phyloP scores from a whole-genome alignment of 768 basidiomycete species.

The Rhodosporidiobolus odoratus region DNA sequence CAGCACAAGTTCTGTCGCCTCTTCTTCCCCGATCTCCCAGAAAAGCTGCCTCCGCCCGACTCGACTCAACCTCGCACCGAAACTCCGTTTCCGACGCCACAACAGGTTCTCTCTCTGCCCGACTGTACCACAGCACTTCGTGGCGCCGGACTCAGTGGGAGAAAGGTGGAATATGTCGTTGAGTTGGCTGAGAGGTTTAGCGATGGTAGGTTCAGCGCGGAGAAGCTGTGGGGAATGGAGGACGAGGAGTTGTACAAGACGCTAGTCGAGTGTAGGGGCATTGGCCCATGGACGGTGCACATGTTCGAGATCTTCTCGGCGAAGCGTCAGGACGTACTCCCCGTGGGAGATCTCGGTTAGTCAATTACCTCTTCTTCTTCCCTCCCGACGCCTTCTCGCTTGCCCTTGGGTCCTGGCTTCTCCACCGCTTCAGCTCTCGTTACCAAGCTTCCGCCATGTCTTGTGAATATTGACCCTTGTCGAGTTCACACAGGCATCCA shows the following conservation, averaged over 20 bases:
- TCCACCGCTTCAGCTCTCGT: background rate
- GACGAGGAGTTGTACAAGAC: constrained; percentile 58
- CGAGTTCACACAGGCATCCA: constrained; percentile 30
- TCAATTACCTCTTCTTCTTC: background rate
- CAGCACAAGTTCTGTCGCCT: constrained; percentile 70
- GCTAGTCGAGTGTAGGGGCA: constrained; percentile 62
- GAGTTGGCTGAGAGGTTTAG: constrained; percentile 74
- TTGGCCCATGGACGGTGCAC: constrained; percentile 52
- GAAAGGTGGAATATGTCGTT: constrained; percentile 86
- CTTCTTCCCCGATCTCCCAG: constrained; percentile 68
- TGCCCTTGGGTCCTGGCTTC: background rate
- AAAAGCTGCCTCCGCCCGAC: constrained; percentile 49
- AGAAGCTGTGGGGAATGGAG: constrained; percentile 62
- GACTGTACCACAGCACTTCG: constrained; percentile 55
- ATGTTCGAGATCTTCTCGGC: constrained; percentile 82
- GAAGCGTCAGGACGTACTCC: constrained; percentile 67
- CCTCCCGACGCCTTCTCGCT: background rate
- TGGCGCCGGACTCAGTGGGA: constrained; percentile 67
- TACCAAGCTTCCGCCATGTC: background rate
- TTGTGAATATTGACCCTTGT: background rate
- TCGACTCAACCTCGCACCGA: background rate
- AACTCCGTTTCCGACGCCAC: constrained; percentile 61
- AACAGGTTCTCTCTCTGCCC: constrained; percentile 55
- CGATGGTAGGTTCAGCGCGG: constrained; percentile 69
- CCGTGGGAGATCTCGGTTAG: constrained; percentile 50